Evolutionary conservation across 202 grass and related monocot species (phyloP).

Genomic region (Zoysia matrella): DNA sequence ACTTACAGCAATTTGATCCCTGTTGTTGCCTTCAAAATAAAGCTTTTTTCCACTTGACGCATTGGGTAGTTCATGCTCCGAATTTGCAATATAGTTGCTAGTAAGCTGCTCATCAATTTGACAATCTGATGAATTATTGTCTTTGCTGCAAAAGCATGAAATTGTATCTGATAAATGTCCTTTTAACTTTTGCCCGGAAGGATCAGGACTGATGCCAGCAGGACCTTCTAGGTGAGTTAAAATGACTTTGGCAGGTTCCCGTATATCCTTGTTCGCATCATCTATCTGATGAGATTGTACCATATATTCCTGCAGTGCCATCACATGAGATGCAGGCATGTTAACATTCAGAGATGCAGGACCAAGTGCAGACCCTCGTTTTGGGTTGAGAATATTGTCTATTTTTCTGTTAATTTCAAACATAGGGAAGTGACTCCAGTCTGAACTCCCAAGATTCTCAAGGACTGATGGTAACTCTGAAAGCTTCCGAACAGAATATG

Average conservation of each 20-base stretch:
- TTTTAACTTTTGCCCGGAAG: conserved; percentile 42
- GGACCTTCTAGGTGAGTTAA: conserved; percentile 34
- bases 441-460: conserved; percentile 15
- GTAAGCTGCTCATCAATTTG: conserved; percentile 34
- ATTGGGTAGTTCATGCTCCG: conserved; percentile 29
- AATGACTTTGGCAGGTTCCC: conserved; percentile 34
- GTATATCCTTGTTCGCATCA: conserved; percentile 35
- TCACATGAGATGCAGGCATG: conserved; percentile 34
- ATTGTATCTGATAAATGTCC: conserved; percentile 21
- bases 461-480: conserved; percentile 42
- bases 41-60: conserved; percentile 3
- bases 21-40: conserved; percentile 29
- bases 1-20: conserved; percentile 15
- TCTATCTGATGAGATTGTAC: conserved; percentile 28
- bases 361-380: conserved; percentile 21
- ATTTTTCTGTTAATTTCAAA: conserved; percentile 49
- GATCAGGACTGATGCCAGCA: conserved; percentile 29
- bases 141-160: conserved; percentile 40
- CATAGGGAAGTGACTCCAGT: conserved; percentile 39
- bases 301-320: conserved; percentile 43
- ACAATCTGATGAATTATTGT: conserved; percentile 37
- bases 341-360: conserved; percentile 35
- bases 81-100: conserved; percentile 41
- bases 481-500: conserved; percentile 47
- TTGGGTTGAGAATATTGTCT: conserved; percentile 39